phyloP scores from a whole-genome alignment of 192 early-diverging fungal species.

The Entomortierella lignicola region DNA sequence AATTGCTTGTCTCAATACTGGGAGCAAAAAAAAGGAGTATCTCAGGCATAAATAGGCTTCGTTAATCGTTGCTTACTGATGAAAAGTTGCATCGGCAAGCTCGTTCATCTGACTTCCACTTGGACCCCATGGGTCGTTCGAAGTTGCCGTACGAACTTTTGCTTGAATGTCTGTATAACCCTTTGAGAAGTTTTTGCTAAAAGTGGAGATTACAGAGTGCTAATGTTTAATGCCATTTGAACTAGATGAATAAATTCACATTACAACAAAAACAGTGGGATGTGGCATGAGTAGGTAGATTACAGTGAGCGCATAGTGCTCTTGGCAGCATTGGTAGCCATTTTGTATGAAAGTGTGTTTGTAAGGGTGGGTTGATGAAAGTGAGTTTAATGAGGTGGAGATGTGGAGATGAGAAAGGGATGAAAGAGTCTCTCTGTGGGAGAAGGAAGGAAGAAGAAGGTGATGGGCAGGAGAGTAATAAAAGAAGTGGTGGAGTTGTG shows the following conservation, averaged over 20 bases:
- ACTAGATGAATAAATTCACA: background rate
- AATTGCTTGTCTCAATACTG: background rate
- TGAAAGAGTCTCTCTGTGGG: background rate
- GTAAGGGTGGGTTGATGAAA: conserved; percentile 27
- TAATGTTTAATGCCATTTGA: background rate
- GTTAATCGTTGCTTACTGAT: conserved; percentile 88
- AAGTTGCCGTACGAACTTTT: conserved; percentile 88
- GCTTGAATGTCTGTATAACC: conserved; percentile 93
- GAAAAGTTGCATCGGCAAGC: conserved; percentile 86
- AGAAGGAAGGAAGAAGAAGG: no score
- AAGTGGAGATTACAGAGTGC: background rate
- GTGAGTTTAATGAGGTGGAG: background rate
- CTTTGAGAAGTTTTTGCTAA: conserved; percentile 89
- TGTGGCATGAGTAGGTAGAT: background rate
- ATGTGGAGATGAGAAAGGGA: background rate
- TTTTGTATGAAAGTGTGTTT: no score
- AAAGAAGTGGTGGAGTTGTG: no score
- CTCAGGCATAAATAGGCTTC: background rate
- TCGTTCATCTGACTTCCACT: conserved; percentile 83
- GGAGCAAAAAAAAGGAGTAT: background rate
- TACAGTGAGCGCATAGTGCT: conserved; percentile 60
- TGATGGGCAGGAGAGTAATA: no score
- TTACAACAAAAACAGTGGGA: no score
- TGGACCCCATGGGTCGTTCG: conserved; percentile 85
- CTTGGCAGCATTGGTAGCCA: conserved; percentile 57